A percentile compares a stretch with the other conserved stretches of the same genome.
Conservation (phyloP, 2,329 filamentous ascomycete genomes). For the Fusarium sp. region DNA sequence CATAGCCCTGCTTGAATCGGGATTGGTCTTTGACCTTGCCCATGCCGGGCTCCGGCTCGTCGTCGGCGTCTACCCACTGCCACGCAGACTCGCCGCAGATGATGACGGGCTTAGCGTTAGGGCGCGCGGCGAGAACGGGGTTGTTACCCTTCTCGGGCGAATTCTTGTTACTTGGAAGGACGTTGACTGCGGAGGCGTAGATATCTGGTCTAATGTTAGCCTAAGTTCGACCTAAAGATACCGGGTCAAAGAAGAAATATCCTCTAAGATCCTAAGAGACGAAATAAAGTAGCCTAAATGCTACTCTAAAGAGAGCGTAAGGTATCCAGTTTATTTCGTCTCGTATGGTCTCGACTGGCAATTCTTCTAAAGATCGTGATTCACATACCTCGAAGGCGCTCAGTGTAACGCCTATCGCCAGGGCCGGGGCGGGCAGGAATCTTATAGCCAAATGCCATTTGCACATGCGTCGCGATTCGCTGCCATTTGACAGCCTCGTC, state of each 20-base stretch:
- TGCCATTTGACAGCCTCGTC: conserved; percentile 1
- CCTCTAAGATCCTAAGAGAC: background rate
- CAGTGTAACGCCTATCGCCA: background rate
- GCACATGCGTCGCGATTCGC: background rate
- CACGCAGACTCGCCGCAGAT: conserved; percentile 2
- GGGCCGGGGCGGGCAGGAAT: background rate
- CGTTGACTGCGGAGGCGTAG: background rate
- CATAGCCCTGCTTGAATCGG: background rate
- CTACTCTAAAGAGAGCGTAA: background rate
- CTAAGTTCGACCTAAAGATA: too few relatives aligned
- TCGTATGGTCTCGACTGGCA: background rate
- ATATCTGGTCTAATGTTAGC: background rate
- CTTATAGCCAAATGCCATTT: background rate
- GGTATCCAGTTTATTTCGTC: background rate
- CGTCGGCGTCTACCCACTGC: conserved; percentile 4
- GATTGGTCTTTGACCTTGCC: conserved; percentile 12
- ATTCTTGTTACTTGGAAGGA: conserved; percentile 4
- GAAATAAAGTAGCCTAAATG: background rate
- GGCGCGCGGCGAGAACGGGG: background rate
- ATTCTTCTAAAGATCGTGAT: too few relatives aligned
- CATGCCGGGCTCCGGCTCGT: conserved; percentile 2
- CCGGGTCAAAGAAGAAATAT: too few relatives aligned
- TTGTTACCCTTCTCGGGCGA: conserved; percentile 3
- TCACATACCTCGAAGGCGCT: background rate
- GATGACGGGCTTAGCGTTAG: conserved; percentile 5